Base-by-base conservation (phyloP, 257 asterid species). In the Marsdenia floribunda region DNA sequence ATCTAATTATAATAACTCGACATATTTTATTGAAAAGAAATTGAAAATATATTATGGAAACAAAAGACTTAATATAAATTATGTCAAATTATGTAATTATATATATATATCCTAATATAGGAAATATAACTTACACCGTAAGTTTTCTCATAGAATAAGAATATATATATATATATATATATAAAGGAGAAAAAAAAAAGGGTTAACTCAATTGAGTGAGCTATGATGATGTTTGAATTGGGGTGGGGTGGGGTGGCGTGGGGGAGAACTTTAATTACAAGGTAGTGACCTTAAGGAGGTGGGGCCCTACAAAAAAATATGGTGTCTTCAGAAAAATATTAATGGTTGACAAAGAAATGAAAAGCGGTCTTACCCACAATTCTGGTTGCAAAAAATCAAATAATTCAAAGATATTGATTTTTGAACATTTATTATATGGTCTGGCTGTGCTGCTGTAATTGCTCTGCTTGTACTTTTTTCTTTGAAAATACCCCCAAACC, bases 281-380 rank as follows among this genome's bases (percentile, higher is more conserved):
- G 42, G 24, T 49, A 13, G 57, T 46, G 65, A 46, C n/a, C 3
- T 11, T 46, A 29, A 1, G 33, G 1, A 7, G 42, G 42, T 42
- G 8, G 3, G 61, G 26, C 3, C 73, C 59, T 12, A 49, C 46
- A 49, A 70, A 29, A 70, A 33, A 2, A 69, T 69, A 69, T 49
- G 16, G 22, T 46, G n/a, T 50, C 61, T 35, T 0, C 40, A 19
- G n/a, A 35, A n/a, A 35, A 50, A 18, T 15, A 49, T 49, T 11
- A 15, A 71, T 29, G 24, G 47, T 18, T 52, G 74, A 71, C 6
- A 71, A 71, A 33, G 74, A 71, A 33, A 18, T 50, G 64, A n/a
- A 52, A 29, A 26, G 24, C 10, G 52, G 19, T 52, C 26, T 7
- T 71, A 22, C 24, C 63, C 64, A 71, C 74, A 64, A 64, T 64